Evolutionary conservation across 1,139 yeast genomes (phyloP).

Genomic region (Saccharomyces hybrid): DNA sequence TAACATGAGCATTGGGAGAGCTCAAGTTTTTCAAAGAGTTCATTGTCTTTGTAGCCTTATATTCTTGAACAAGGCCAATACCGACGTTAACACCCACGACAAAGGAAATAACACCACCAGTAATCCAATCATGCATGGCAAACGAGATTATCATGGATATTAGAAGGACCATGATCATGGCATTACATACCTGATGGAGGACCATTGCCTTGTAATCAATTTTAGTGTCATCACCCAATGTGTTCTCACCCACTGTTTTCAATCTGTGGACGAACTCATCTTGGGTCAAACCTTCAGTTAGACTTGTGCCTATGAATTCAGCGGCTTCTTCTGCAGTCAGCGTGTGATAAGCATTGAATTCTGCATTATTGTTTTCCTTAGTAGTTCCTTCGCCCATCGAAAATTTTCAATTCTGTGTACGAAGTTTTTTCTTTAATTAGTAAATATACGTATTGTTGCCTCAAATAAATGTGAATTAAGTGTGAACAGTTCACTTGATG

Average conservation of each 20-base stretch:
- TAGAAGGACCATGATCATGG: conserved; percentile 75
- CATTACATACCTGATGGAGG: conserved; percentile 81
- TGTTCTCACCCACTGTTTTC: conserved; percentile 46
- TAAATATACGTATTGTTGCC: not conserved
- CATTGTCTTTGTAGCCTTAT: conserved; percentile 85
- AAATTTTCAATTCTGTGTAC: not conserved
- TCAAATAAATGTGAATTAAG: not conserved
- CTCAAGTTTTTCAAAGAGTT: conserved; percentile 87
- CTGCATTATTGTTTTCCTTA: conserved; percentile 7
- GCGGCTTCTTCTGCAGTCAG: conserved; percentile 55
- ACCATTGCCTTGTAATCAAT: conserved; percentile 61
- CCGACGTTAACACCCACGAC: too few relatives aligned
- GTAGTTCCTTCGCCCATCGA: not conserved
- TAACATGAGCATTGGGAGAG: conserved; percentile 87
- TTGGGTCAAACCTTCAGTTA: conserved; percentile 50
- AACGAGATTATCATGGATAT: conserved; percentile 84
- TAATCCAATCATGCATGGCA: conserved; percentile 88
- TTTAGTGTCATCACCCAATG: conserved; percentile 29
- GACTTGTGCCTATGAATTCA: conserved; percentile 54
- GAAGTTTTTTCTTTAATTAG: not conserved
- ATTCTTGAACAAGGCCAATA: conserved; percentile 89
- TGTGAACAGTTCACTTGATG: not conserved
- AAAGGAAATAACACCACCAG: conserved; percentile 81
- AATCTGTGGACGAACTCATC: conserved; percentile 63
- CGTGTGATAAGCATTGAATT: conserved; percentile 26